Base-by-base conservation (phyloP, 441 rosid genomes). In the Croton laevigatus region DNA sequence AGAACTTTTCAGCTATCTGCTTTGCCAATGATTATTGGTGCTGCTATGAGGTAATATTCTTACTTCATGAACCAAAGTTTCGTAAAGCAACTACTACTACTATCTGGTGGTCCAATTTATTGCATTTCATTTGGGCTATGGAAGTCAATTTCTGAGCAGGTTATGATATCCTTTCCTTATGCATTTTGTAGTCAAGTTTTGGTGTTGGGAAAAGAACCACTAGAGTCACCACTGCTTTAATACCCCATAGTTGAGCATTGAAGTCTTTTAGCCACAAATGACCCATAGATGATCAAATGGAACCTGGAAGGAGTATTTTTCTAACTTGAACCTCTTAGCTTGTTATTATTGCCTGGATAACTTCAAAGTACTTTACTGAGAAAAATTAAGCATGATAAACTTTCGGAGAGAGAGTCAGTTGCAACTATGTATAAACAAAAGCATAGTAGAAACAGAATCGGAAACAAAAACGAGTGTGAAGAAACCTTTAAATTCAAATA, bases 1-100 rank as follows among this genome's bases (percentile, higher is more conserved):
- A 80, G 89, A 82, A 87, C 93, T 63, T 95, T 95, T 83, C 99
- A 93, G 85, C 73, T 95, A 70, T 88, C 93, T 75, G 90, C 97
- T 66, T 75, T 95, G 76, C 97, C 97, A 55, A 91, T 93, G 97
- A 80, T 93, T 71, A 72, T 91, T 68, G 99, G 99, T 61, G 87
- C 97, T 76, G 77, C 86, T 73, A 62, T 88, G 79, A 95, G 99
- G 99, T 93, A 79, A 76, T 62, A 27, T 73, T 53, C 37, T 65
- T 72, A 40, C 66, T 52, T 62, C 73, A 51, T 52, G 62, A 74
- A 38, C 69, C 71, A 38, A 79, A 66, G 64, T 61, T 49, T 73
- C 53, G 54, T 48, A 62, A 67, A 38, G 58, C 63, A 79, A 16
- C 52, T 72, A 2, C 19, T 57, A 7, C 34, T 5, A 5, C 20